Evolutionary conservation across 78 protist species (phyloP), one percentile per base, ranked within the genome.

Genomic region (Dictyostelium firmibasis): DNA sequence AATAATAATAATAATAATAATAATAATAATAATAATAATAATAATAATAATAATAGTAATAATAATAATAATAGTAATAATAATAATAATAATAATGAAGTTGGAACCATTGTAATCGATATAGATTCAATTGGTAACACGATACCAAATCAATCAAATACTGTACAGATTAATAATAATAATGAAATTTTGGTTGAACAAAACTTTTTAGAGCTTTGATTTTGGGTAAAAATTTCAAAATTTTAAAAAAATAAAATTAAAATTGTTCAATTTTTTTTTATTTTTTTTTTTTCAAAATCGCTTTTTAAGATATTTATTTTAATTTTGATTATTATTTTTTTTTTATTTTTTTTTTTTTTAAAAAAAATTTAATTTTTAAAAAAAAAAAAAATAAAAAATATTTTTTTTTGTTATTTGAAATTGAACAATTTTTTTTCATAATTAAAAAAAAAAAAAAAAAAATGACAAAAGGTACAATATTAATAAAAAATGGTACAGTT

Each of bases 401-500:
- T 64, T 25, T 64, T 64, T n/a, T 64, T 64, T 69, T 69, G 27
- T 69, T 29, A 69, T 69, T 29, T 11, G 0, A n/a, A 10, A 29
- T 27, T 69, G 6, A 29, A 29, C 31, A n/a, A n/a, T n/a, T n/a
- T n/a, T n/a, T n/a, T n/a, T n/a, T n/a, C n/a, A n/a, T n/a, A n/a
- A 6, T 67, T 25, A 27, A 31, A 72, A 25, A 31, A 75, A 75
- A 35, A 76, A 18, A 76, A 36, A 41, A 36, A 14, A 44, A 29
- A 77, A 36, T 8, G 9, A 43, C 23, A 38, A 23, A 4, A 35
- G 84, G 31, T 0, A 23, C 38, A 35, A 78, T 96, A 10, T 91
- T 96, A 36, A 91, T 97, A 10, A 41, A 69, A 31, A 97, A 96
- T 60, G 98, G 98, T 43, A 72, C 83, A 18, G 94, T 98, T 14